These are phyloP conservation scores for Teratosphaeria destructans DNA, from an alignment of 2,329 filamentous ascomycete species.

Conservation along the genomic window DNA sequence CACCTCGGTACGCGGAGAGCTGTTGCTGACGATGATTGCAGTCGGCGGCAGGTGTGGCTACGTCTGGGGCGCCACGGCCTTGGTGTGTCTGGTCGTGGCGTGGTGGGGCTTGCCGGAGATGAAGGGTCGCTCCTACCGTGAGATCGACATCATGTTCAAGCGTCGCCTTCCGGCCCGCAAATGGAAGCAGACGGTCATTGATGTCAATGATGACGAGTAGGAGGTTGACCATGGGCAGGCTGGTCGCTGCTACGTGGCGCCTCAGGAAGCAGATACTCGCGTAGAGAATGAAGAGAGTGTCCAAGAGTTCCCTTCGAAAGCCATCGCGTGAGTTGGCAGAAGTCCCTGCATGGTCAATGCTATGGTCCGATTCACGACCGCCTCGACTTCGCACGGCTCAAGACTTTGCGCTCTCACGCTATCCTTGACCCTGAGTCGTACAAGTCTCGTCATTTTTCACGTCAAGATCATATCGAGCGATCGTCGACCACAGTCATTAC, in stretches of 20 bases:
- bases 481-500: no score
- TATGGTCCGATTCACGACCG: no score
- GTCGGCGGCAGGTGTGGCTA: slow-evolving; percentile 47
- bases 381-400: no score
- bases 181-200: slow-evolving; percentile 46
- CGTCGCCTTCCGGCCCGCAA: slow-evolving; percentile 45
- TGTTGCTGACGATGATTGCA: slow-evolving; percentile 23
- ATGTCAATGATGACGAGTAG: slow-evolving; percentile 54
- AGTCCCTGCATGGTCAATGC: no score
- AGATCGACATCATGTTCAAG: slow-evolving; percentile 52
- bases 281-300: neutral
- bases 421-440: no score
- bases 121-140: slow-evolving; percentile 48
- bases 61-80: slow-evolving; percentile 48
- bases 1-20: slow-evolving; percentile 3
- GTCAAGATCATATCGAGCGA: no score
- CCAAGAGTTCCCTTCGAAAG: no score
- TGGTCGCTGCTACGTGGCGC: neutral
- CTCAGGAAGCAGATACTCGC: neutral
- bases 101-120: slow-evolving; percentile 46
- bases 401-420: no score
- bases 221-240: slow-evolving; percentile 18
- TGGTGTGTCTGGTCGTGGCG: slow-evolving; percentile 44
- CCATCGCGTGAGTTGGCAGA: no score
- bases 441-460: no score